Percentiles rank a stretch among this genome's conserved stretches.
These are phyloP conservation scores for Fusarium burgessii DNA, from an alignment of 2,329 filamentous ascomycete species.

Conservation along the genomic window DNA sequence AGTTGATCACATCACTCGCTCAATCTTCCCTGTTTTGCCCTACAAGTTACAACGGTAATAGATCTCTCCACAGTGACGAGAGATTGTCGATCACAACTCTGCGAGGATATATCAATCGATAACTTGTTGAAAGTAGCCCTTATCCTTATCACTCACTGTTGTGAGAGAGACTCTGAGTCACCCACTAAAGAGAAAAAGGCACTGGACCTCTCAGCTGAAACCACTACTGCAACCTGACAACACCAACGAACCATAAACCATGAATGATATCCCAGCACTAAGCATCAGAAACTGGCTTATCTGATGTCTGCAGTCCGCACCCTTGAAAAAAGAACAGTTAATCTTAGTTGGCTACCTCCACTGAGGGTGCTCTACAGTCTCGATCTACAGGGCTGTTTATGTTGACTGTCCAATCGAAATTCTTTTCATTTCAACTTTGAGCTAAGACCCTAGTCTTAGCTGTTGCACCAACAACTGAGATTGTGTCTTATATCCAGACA, in stretches of 20 bases:
- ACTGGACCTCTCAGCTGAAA: slow-evolving; percentile 32
- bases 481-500: neutral
- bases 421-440: slow-evolving; percentile 24
- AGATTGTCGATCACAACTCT: slow-evolving; percentile 24
- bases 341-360: slow-evolving; percentile 19
- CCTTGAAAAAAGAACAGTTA: neutral
- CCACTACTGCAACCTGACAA: slow-evolving; percentile 31
- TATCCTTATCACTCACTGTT: slow-evolving; percentile 8
- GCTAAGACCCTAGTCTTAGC: slow-evolving; percentile 11
- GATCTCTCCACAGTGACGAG: slow-evolving; percentile 36
- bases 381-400: slow-evolving; percentile 22
- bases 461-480: slow-evolving; percentile 11
- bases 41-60: slow-evolving; percentile 16
- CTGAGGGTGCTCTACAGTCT: neutral
- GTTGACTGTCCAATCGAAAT: slow-evolving; percentile 15
- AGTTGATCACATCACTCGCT: slow-evolving; percentile 27
- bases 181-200: neutral
- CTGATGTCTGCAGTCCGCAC: neutral
- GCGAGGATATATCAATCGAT: neutral
- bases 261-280: slow-evolving; percentile 7
- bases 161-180: slow-evolving; percentile 1
- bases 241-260: slow-evolving; percentile 15
- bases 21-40: slow-evolving; percentile 25
- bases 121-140: neutral
- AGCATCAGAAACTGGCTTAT: slow-evolving; percentile 16